These are phyloP conservation scores for Neofusicoccum kwambonambiense DNA, from an alignment of 2,329 filamentous ascomycete genomes.

Conservation along the genomic window DNA sequence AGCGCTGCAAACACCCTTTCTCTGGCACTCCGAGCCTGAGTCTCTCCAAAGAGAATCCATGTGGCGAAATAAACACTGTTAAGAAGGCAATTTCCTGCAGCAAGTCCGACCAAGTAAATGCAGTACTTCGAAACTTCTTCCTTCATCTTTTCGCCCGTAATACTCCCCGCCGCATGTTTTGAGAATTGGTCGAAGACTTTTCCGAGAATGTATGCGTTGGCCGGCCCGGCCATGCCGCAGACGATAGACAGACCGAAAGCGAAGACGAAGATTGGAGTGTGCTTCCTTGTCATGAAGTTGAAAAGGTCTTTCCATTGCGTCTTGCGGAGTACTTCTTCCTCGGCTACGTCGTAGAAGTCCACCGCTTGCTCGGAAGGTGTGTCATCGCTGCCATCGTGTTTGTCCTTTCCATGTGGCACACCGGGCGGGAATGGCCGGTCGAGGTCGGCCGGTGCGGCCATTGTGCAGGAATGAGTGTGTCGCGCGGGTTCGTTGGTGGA, in stretches of 20 bases:
- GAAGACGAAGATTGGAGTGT: constrained; percentile 54
- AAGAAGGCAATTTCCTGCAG: constrained; percentile 63
- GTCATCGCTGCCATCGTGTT: not conserved
- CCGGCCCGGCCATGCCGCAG: constrained; percentile 63
- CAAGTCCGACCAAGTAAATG: constrained; percentile 62
- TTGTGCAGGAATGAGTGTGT: not conserved
- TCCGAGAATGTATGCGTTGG: constrained; percentile 69
- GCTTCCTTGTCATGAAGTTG: constrained; percentile 64
- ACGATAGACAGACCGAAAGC: constrained; percentile 58
- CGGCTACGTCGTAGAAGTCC: not conserved
- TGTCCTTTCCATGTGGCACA: not conserved
- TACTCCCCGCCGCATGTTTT: constrained; percentile 58
- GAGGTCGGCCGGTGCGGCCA: not conserved
- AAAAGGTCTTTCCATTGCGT: constrained; percentile 63
- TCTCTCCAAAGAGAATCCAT: constrained; percentile 78
- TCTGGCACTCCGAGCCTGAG: constrained; percentile 69
- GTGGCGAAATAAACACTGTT: constrained; percentile 65
- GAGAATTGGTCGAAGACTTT: constrained; percentile 72
- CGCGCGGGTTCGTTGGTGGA: not conserved
- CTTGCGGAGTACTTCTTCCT: constrained; percentile 24
- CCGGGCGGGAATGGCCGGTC: not conserved
- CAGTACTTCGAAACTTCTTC: constrained; percentile 59
- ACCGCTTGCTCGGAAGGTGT: not conserved
- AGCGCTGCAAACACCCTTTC: constrained; percentile 65
- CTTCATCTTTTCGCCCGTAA: constrained; percentile 54